phyloP scores from a whole-genome alignment of 257 asterid species.

The Ajuga chamaepitys region DNA sequence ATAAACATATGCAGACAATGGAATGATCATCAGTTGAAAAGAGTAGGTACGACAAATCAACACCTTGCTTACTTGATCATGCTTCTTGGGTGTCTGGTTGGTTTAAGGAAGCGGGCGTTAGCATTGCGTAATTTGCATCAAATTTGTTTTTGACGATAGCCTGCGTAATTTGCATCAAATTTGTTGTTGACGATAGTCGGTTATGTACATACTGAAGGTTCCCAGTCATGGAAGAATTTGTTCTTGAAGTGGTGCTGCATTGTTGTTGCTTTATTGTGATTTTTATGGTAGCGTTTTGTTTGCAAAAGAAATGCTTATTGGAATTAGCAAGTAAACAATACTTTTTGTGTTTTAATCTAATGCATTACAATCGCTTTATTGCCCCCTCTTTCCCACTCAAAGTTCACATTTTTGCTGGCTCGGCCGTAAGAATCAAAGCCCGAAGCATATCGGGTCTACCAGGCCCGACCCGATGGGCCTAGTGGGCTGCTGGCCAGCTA shows the following conservation, averaged over 20 bases:
- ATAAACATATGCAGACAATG: not conserved
- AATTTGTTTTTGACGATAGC: not conserved
- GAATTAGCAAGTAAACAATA: not conserved
- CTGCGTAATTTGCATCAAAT: not conserved
- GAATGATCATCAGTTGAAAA: not conserved
- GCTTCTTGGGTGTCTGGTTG: not conserved
- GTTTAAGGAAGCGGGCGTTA: not conserved
- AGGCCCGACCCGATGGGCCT: no score
- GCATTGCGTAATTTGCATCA: not conserved
- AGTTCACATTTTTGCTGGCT: no score
- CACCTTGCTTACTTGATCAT: not conserved
- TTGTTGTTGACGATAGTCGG: not conserved
- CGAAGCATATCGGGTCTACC: no score
- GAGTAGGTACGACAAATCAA: not conserved
- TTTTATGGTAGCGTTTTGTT: not conserved
- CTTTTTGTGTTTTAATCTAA: not conserved
- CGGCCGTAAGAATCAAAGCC: no score
- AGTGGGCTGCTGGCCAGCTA: no score
- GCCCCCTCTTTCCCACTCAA: not conserved
- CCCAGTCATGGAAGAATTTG: not conserved
- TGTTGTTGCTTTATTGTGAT: not conserved
- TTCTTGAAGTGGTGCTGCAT: conserved; percentile 6
- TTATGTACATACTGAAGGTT: not conserved
- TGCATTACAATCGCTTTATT: not conserved
- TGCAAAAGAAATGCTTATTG: not conserved